A percentile compares a stretch with the other conserved stretches of the same genome.
Evolutionary conservation across 1,284 basidiomycete species (phyloP).

Genomic region (Melampsora americana): DNA sequence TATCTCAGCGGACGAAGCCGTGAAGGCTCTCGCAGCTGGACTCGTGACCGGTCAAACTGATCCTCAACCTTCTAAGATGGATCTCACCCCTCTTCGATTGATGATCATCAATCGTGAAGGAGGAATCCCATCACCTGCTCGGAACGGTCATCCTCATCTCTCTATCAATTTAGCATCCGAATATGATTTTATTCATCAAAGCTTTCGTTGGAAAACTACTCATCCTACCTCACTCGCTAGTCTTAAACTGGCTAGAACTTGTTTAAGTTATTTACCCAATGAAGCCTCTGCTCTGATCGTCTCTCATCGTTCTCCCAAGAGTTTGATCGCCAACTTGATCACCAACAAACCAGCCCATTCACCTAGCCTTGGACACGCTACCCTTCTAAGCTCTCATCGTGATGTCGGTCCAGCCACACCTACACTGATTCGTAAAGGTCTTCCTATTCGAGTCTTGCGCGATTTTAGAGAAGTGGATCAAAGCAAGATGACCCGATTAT

Average conservation of each 20-base stretch:
- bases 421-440: slow-evolving; percentile 82
- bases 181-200: slow-evolving; percentile 76
- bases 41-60: slow-evolving; percentile 62
- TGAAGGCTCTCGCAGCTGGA: slow-evolving; percentile 79
- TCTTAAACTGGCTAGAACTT: slow-evolving; percentile 78
- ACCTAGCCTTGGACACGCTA: slow-evolving; percentile 86
- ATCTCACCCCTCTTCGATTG: slow-evolving; percentile 83
- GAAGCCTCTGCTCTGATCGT: slow-evolving; percentile 92
- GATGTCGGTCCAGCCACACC: slow-evolving; percentile 85
- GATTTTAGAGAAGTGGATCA: slow-evolving; percentile 67
- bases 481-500: slow-evolving; percentile 69
- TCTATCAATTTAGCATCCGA: slow-evolving; percentile 92
- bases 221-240: slow-evolving; percentile 86
- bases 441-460: slow-evolving; percentile 77
- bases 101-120: slow-evolving; percentile 98
- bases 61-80: slow-evolving; percentile 55
- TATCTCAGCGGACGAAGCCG: slow-evolving; percentile 82
- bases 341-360: slow-evolving; percentile 97
- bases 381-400: slow-evolving; percentile 73
- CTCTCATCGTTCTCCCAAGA: slow-evolving; percentile 90
- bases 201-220: slow-evolving; percentile 76
- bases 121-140: slow-evolving; percentile 94
- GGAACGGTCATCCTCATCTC: slow-evolving; percentile 88
- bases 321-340: slow-evolving; percentile 92
- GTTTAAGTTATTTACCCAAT: slow-evolving; percentile 86